Evolutionary conservation across 1,284 basidiomycete genomes (phyloP), one percentile per base, ranked within the genome.

Genomic region (Puccinia novopanici): DNA sequence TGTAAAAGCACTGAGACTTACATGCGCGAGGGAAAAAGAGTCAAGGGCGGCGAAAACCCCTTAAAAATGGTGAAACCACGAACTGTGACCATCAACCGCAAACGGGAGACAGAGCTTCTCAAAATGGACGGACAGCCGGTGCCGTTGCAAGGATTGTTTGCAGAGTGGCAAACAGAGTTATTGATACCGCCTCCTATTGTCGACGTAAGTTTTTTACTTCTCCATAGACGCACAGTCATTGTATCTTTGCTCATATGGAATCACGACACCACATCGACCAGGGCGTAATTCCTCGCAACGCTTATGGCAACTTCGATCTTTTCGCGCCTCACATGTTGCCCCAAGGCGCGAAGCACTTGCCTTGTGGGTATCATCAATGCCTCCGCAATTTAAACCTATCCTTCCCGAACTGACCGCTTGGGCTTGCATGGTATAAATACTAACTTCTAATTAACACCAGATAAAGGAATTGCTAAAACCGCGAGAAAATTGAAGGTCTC

Each of bases 251-350:
- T 72, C 27, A 72, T 72, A 1, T 34, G 45, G 13, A 45, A 24
- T 42, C 22, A 54, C 9, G 12, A 34, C 0, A 42, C 55, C 55
- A 57, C 55, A 37, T 61, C 59, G 37, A 61, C 59, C 30, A 98
- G 92, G 96, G 97, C 27, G 90, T 90, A 85, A 90, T 99, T 54
- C 95, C 95, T 5, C 95, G 92, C 86, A 99, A 99, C 84, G 90
- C 92, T 82, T 99, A 97, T 85, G 97, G 97, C 27, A 98, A 98
- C 85, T 93, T 99, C 82, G 96, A 99, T 87, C 87, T 99, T 40
- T 99, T 97, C 85, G 93, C 93, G 6, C 92, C 94, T 34, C 91
- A 92, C 0, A 99, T 99, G 96, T 89, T 99, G 34, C 97, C 97
- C 0, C 87, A 87, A 74, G 96, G 96, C 19, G 94, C 90, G 3